Percentiles rank a stretch among this genome's conserved stretches.
phyloP scores from a whole-genome alignment of 2,329 filamentous ascomycete genomes.

The Colletotrichum truncatum region DNA sequence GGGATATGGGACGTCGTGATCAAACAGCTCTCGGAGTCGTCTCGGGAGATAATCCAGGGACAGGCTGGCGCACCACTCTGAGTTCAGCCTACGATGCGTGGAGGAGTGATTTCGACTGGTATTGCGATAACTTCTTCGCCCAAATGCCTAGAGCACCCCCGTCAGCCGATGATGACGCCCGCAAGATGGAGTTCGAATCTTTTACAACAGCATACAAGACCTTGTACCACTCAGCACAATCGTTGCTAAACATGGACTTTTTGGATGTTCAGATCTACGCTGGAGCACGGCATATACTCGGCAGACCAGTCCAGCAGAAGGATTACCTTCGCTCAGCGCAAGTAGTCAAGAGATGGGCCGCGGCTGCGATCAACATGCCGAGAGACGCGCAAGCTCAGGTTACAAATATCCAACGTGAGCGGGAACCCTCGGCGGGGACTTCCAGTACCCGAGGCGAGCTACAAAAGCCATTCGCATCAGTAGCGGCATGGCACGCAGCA shows the following conservation, averaged over 20 bases:
- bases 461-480: conserved; percentile 42
- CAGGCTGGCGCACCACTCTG: conserved; percentile 59
- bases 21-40: conserved; percentile 65
- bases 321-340: conserved; percentile 61
- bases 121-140: conserved; percentile 49
- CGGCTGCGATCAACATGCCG: conserved; percentile 29
- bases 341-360: conserved; percentile 60
- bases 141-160: conserved; percentile 29
- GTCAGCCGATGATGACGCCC: background rate
- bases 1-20: conserved; percentile 69
- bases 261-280: conserved; percentile 71
- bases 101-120: conserved; percentile 66
- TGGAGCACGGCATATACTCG: conserved; percentile 66
- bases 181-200: conserved; percentile 50
- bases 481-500: conserved; percentile 63
- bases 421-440: background rate
- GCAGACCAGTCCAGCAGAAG: conserved; percentile 57
- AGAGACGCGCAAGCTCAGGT: background rate
- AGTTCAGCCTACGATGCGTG: conserved; percentile 63
- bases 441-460: background rate
- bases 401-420: no score
- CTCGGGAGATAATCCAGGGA: conserved; percentile 28
- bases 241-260: conserved; percentile 66
- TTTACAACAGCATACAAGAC: conserved; percentile 61
- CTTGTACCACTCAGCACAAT: conserved; percentile 66